Evolutionary conservation across 225 moss, liverwort and hornwort genomes (phyloP).

Genomic region (Marchantia paleacea): DNA sequence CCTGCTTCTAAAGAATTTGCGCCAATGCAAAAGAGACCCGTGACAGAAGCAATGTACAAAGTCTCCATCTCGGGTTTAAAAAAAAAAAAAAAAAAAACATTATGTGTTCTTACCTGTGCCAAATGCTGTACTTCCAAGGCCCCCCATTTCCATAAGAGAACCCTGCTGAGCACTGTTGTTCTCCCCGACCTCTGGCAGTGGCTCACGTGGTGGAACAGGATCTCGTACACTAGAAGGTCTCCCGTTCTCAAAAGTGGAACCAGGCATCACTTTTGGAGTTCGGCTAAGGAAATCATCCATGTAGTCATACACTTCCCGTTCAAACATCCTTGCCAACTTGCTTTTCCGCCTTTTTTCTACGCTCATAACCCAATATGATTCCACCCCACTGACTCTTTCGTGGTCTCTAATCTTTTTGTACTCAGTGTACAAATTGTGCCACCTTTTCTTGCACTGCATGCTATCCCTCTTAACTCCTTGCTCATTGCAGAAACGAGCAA

Average conservation of each 20-base stretch:
- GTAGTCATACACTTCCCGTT: constrained; percentile 78
- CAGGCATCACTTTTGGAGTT: constrained; percentile 27
- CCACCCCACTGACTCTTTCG: constrained; percentile 51
- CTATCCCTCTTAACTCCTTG: constrained; percentile 80
- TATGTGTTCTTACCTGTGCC: constrained; percentile 32
- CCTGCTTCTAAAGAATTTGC: neutral
- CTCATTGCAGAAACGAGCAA: constrained; percentile 77
- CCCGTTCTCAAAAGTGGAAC: constrained; percentile 30
- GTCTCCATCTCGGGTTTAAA: neutral
- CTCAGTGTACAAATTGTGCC: constrained; percentile 93
- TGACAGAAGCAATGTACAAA: neutral
- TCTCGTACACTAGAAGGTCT: constrained; percentile 27
- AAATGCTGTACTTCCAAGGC: constrained; percentile 41
- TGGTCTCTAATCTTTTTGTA: constrained; percentile 90
- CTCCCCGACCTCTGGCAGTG: constrained; percentile 43
- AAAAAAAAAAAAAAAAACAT: neutral
- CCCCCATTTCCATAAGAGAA: constrained; percentile 39
- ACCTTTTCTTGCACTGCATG: constrained; percentile 87
- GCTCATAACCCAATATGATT: constrained; percentile 85
- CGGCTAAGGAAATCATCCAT: constrained; percentile 56
- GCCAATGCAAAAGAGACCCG: too few species aligned
- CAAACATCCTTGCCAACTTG: constrained; percentile 88
- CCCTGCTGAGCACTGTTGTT: constrained; percentile 43
- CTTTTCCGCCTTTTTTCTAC: constrained; percentile 80
- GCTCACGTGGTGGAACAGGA: constrained; percentile 29